phyloP scores from a whole-genome alignment of 139 green algal species.

The Chlamydomonas applanata region DNA sequence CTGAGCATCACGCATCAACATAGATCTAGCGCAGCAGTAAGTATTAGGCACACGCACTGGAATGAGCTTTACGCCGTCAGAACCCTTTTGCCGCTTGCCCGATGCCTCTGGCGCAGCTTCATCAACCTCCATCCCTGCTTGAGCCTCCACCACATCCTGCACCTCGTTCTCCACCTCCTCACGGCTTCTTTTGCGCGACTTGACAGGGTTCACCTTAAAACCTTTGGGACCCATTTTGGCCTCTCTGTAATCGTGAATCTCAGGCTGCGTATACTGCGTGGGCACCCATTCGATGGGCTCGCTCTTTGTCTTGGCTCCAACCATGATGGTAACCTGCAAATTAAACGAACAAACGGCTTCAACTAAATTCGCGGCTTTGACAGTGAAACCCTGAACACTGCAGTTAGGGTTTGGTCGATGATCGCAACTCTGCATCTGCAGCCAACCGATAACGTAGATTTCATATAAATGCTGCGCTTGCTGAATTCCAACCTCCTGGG shows the following conservation, averaged over 20 bases:
- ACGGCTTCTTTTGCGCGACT: constrained; percentile 12
- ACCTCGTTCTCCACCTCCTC: constrained; percentile 1
- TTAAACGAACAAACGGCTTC: too few relatives aligned
- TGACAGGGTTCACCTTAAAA: constrained; percentile 33
- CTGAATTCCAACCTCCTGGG: too few relatives aligned
- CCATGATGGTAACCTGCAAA: too few relatives aligned
- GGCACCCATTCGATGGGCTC: not conserved
- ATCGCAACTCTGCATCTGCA: too few relatives aligned
- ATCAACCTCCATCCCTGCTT: constrained; percentile 2
- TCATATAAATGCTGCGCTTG: too few relatives aligned
- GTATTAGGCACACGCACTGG: constrained; percentile 22
- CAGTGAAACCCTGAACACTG: too few relatives aligned
- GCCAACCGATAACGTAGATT: too few relatives aligned
- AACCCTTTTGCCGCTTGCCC: constrained; percentile 24
- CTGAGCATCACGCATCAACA: not conserved
- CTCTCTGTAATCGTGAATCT: not conserved
- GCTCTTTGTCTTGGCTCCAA: too few relatives aligned
- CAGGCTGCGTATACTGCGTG: not conserved
- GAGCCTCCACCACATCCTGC: constrained; percentile 1
- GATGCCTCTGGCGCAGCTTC: constrained; percentile 4
- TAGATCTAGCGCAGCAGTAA: not conserved
- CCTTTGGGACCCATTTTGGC: constrained; percentile 32
- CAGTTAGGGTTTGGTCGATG: too few relatives aligned
- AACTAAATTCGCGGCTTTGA: too few relatives aligned
- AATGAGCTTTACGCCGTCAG: constrained; percentile 20